Conservation (phyloP, 768 basidiomycete species). For the Pisolithus microcarpus region DNA sequence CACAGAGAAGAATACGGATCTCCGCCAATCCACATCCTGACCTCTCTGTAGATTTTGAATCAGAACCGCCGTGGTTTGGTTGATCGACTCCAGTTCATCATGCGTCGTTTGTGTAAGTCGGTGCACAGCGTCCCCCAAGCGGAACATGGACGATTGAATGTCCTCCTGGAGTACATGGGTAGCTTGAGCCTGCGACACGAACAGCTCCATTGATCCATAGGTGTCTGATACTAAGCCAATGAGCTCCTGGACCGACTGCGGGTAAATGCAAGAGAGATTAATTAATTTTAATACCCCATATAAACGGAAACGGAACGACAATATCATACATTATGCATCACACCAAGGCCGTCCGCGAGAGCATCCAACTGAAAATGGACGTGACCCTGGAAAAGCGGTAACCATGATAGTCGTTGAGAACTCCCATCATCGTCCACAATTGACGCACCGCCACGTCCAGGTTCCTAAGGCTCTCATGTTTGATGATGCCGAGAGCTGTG, state of each 20-base stretch:
- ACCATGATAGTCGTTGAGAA: not conserved
- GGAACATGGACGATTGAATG: slow-evolving; percentile 28
- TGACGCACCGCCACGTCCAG: slow-evolving; percentile 17
- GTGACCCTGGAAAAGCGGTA: slow-evolving; percentile 20
- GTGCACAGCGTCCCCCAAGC: slow-evolving; percentile 31
- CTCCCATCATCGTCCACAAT: not conserved
- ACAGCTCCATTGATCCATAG: slow-evolving; percentile 25
- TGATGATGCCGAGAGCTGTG: slow-evolving; percentile 19
- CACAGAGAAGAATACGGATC: slow-evolving; percentile 7
- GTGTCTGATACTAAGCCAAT: slow-evolving; percentile 13
- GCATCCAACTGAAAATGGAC: slow-evolving; percentile 22
- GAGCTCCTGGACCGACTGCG: slow-evolving; percentile 17
- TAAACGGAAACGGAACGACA: not conserved
- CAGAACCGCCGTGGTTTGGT: slow-evolving; percentile 32
- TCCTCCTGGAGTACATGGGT: slow-evolving; percentile 32
- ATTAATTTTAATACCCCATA: slow-evolving; percentile 13
- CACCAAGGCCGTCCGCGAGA: slow-evolving; percentile 17
- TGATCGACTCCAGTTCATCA: slow-evolving; percentile 41
- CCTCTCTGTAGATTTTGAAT: slow-evolving; percentile 21
- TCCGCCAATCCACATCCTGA: slow-evolving; percentile 16
- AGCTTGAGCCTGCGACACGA: slow-evolving; percentile 24
- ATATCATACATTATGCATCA: slow-evolving; percentile 26
- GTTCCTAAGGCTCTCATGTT: slow-evolving; percentile 24
- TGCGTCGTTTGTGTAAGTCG: slow-evolving; percentile 34
- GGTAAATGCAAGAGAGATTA: slow-evolving; percentile 7